phyloP scores from a whole-genome alignment of 202 grass and related monocot genomes.

The Cymbopogon flexuosus region DNA sequence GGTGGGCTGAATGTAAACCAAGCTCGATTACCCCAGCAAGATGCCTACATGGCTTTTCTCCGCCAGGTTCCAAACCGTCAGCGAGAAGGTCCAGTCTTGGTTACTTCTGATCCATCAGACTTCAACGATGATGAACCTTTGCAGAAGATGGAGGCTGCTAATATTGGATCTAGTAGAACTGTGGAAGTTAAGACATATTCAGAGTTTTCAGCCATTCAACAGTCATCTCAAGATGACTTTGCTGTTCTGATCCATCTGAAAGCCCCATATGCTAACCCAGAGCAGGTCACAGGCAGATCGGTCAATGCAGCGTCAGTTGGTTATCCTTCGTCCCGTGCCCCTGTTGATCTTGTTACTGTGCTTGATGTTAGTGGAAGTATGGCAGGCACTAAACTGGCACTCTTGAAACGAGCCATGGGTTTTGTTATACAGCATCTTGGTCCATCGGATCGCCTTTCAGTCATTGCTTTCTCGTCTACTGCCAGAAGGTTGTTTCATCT shows the following conservation, averaged over 20 bases:
- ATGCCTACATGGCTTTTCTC: slow-evolving; percentile 49
- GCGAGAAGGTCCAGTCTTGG: slow-evolving; percentile 33
- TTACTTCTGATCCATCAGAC: slow-evolving; percentile 45
- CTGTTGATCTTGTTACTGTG: slow-evolving; percentile 79
- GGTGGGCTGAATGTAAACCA: slow-evolving; percentile 47
- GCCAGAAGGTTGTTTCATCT: slow-evolving; percentile 76
- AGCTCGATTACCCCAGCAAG: slow-evolving; percentile 41
- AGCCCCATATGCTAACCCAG: slow-evolving; percentile 53
- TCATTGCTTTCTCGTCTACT: slow-evolving; percentile 84
- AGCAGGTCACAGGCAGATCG: slow-evolving; percentile 31
- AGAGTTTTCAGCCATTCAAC: slow-evolving; percentile 54
- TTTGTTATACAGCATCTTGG: slow-evolving; percentile 96
- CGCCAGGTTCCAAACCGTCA: slow-evolving; percentile 39
- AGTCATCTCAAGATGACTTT: slow-evolving; percentile 60
- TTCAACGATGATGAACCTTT: slow-evolving; percentile 88
- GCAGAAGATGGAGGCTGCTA: slow-evolving; percentile 38
- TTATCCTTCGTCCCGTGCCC: slow-evolving; percentile 48
- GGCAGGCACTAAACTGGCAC: slow-evolving; percentile 85
- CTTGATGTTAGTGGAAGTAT: slow-evolving; percentile 97
- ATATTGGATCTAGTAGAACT: slow-evolving; percentile 36
- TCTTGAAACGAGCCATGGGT: slow-evolving; percentile 87
- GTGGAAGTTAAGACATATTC: slow-evolving; percentile 69
- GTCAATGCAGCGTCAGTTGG: slow-evolving; percentile 37
- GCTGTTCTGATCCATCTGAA: slow-evolving; percentile 72
- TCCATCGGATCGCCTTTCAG: slow-evolving; percentile 82